phyloP scores from a whole-genome alignment of 176 grass and related monocot genomes.

The Puya raimondii region DNA sequence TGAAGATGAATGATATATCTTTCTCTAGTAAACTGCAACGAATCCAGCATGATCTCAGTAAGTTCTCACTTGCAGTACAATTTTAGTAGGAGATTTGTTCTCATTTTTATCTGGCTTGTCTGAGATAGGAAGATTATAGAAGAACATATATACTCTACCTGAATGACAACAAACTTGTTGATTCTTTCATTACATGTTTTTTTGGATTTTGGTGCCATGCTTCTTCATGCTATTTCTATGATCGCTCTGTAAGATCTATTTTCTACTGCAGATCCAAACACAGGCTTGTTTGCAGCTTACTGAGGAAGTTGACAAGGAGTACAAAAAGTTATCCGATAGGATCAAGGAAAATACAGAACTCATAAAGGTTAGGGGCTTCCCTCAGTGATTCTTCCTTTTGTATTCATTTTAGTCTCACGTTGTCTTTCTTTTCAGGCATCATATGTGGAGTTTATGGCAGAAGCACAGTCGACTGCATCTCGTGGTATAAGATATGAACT shows the following conservation, averaged over 20 bases:
- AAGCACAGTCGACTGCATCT: slow-evolving; percentile 30
- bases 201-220: too few species aligned
- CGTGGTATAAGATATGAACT: slow-evolving; percentile 19
- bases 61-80: too few species aligned
- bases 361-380: slow-evolving; percentile 21
- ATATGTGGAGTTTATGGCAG: slow-evolving; percentile 35
- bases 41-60: too few species aligned
- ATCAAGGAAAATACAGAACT: slow-evolving; percentile 30
- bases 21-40: too few species aligned
- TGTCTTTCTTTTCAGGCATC: slow-evolving; percentile 22
- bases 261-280: slow-evolving; percentile 23
- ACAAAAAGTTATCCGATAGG: slow-evolving; percentile 38
- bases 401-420: background rate
- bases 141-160: too few species aligned
- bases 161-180: too few species aligned
- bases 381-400: background rate
- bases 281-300: slow-evolving; percentile 32
- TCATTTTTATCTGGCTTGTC: too few species aligned
- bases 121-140: too few species aligned
- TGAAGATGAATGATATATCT: too few species aligned
- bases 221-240: background rate
- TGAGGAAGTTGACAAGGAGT: slow-evolving; percentile 37
- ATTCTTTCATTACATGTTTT: too few species aligned
- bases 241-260: background rate
- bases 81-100: too few species aligned